phyloP scores from a whole-genome alignment of 345 rosid genomes.

The Hevea brasiliensis region DNA sequence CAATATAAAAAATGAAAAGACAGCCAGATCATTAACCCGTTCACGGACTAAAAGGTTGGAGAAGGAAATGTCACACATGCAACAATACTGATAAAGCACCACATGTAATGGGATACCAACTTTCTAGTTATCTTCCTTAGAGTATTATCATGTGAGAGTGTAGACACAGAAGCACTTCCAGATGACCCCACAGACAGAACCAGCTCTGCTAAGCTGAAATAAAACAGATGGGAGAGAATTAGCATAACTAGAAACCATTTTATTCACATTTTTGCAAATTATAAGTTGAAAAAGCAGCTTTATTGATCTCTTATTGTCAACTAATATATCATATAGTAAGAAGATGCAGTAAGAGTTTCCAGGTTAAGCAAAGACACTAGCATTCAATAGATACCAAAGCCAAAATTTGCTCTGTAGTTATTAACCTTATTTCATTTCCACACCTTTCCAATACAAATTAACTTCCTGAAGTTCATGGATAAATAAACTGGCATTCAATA shows the following conservation, averaged over 20 bases:
- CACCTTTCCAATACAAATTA: not conserved
- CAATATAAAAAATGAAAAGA: not conserved
- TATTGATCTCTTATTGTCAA: not conserved
- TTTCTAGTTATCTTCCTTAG: slow-evolving; percentile 32
- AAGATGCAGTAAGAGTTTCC: too few species aligned
- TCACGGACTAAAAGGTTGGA: not conserved
- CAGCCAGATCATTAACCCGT: not conserved
- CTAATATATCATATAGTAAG: not conserved
- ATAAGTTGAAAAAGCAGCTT: not conserved
- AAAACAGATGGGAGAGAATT: slow-evolving; percentile 12
- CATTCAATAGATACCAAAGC: not conserved
- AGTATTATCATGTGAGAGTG: slow-evolving; percentile 28
- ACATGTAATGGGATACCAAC: slow-evolving; percentile 26
- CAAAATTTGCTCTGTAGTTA: not conserved
- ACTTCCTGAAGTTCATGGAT: not conserved
- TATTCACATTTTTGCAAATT: not conserved
- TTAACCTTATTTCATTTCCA: not conserved
- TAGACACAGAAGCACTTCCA: slow-evolving; percentile 21
- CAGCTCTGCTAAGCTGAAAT: slow-evolving; percentile 36
- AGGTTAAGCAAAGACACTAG: too few species aligned
- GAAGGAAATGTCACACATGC: not conserved
- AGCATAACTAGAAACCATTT: not conserved
- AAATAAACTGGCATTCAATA: not conserved
- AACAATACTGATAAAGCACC: not conserved
- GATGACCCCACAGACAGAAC: slow-evolving; percentile 24